Evolutionary conservation across 768 basidiomycete species (phyloP).

Genomic region (Kwoniella mangroviensis): DNA sequence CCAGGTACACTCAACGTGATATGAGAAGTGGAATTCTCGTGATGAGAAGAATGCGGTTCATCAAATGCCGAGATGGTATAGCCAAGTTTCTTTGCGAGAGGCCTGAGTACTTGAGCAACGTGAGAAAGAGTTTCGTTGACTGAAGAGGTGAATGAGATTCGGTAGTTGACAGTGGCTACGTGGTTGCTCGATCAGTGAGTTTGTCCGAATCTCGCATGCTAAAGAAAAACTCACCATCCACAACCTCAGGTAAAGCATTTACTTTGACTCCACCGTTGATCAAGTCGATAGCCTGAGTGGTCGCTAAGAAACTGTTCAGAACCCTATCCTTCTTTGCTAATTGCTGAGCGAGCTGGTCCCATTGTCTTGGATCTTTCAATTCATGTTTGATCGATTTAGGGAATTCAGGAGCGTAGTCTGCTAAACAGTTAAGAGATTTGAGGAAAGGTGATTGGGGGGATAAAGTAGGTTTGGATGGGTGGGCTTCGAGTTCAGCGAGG

Average conservation of each 20-base stretch:
- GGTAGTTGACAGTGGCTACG: constrained; percentile 55
- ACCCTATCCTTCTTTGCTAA: constrained; percentile 53
- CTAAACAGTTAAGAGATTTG: constrained; percentile 68
- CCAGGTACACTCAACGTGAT: constrained; percentile 44
- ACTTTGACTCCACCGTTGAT: constrained; percentile 55
- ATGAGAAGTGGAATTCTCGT: constrained; percentile 33
- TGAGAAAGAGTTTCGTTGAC: constrained; percentile 52
- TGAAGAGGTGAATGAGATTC: constrained; percentile 58
- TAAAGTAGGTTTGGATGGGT: constrained; percentile 62
- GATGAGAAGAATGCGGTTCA: background rate
- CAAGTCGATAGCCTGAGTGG: constrained; percentile 55
- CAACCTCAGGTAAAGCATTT: constrained; percentile 52
- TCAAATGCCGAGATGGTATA: constrained; percentile 50
- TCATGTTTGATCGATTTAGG: constrained; percentile 62
- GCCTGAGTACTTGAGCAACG: constrained; percentile 40
- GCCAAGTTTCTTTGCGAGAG: constrained; percentile 45
- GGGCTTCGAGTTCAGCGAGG: constrained; percentile 70
- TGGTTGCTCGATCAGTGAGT: constrained; percentile 1
- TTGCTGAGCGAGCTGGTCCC: constrained; percentile 62
- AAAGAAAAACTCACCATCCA: constrained; percentile 27
- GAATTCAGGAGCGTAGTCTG: constrained; percentile 67
- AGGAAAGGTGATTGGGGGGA: constrained; percentile 48
- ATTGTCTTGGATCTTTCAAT: constrained; percentile 47
- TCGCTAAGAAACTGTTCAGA: constrained; percentile 51
- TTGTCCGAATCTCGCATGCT: constrained; percentile 20